Conservation (phyloP, 306 rosid species). For the Sicyos baderoa region DNA sequence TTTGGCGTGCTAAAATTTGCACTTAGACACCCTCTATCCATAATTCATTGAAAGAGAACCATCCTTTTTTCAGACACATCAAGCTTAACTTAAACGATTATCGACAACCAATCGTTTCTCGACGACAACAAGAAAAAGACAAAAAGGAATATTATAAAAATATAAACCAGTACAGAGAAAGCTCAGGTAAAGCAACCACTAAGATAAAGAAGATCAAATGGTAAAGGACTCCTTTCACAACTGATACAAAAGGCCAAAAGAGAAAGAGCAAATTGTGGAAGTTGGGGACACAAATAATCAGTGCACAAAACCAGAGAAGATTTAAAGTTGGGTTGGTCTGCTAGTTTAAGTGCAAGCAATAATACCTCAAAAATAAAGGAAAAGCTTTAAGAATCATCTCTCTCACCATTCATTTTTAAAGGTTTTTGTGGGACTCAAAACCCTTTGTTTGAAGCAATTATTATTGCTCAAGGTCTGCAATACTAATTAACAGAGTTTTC, state of each 20-base stretch:
- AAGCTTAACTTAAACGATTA: background rate
- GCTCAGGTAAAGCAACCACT: background rate
- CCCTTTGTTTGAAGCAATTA: conserved; percentile 20
- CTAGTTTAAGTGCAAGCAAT: conserved; percentile 12
- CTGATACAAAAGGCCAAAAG: conserved; percentile 10
- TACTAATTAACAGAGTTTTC: conserved; percentile 18
- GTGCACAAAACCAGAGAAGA: conserved; percentile 18
- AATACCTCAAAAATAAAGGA: conserved; percentile 14
- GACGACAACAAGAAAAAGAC: background rate
- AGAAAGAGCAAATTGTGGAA: conserved; percentile 4
- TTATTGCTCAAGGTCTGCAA: conserved; percentile 39
- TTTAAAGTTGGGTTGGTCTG: conserved; percentile 13
- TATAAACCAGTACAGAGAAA: background rate
- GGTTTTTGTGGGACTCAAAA: background rate
- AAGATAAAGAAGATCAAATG: conserved; percentile 10
- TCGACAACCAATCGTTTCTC: background rate
- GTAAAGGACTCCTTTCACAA: conserved; percentile 9
- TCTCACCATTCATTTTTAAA: background rate
- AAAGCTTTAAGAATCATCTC: conserved; percentile 12
- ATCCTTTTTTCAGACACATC: background rate
- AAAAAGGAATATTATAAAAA: conserved; percentile 14
- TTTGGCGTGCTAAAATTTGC: background rate
- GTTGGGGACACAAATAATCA: conserved; percentile 11
- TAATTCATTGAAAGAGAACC: background rate
- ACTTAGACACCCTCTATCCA: background rate